Evolutionary conservation across 495 filamentous ascomycete species (phyloP), one percentile per base, ranked within the genome.

Genomic region (Penicillium fimorum): DNA sequence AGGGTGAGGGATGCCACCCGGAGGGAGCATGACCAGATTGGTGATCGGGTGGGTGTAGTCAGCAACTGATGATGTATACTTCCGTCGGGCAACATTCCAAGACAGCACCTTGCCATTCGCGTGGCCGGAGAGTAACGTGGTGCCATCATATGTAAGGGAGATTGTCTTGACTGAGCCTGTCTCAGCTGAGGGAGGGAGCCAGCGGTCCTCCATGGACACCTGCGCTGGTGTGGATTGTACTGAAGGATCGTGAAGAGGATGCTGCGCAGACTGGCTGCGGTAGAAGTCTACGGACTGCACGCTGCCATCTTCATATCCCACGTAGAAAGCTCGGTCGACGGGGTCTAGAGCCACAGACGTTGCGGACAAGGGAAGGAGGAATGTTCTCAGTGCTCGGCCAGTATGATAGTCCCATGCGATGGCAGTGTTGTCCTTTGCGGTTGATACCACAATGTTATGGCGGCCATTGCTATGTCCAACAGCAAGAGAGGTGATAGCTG

Each of bases 371-470:
- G 88, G 81, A 46, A 96, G 81, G 18, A 97, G 78, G 59, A 89
- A 86, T 17, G 91, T 96, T 57, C 91, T 85, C 54, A 97, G 69
- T 22, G 84, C 77, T 29, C 78, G 78, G 35, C 91, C 91, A 1
- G 81, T 89, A 27, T 86, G 82, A 65, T 92, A 94, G 67, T 96
- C 89, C 94, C 94, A 98, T 52, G 90, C 81, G 58, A 94, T 85
- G 57, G 87, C 88, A 1, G 85, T 92, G 60, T 87, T 87, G 67
- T 96, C 92, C 57, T 87, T 82, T 51, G 89, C 88, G 1, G 84
- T 82, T 3, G 91, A 91, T 15, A 96, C 78, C 53, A 84, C 88
- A 53, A 94, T 83, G 62, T 89, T 92, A 50, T 84, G 84, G 51
- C 79, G 78, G 66, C 82, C 85, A 25, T 80, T 71, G 64, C 85